Conservation (phyloP, 257 asterid species). For the Rhazya stricta region DNA sequence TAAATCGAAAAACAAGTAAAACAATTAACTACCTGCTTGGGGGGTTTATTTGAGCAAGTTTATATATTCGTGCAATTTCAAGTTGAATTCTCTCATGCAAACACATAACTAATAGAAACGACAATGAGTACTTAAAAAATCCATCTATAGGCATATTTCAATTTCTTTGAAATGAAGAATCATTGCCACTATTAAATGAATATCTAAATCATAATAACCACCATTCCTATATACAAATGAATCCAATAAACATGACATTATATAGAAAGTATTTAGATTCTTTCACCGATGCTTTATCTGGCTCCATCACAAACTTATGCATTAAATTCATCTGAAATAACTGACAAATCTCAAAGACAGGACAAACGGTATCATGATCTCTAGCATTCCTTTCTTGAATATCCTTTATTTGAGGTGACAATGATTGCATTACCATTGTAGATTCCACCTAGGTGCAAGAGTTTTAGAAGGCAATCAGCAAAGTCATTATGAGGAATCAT, state of each 20-base stretch:
- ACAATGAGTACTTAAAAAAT: not conserved
- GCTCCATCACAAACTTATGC: not conserved
- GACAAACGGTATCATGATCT: constrained; percentile 65
- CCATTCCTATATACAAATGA: not conserved
- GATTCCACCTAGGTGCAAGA: constrained; percentile 73
- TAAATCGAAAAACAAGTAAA: not conserved
- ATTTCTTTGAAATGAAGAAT: not conserved
- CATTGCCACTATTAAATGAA: not conserved
- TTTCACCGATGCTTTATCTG: not conserved
- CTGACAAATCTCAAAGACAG: constrained; percentile 5
- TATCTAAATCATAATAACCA: not conserved
- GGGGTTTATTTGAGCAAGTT: constrained; percentile 95
- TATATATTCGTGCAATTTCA: constrained; percentile 92
- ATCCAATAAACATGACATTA: not conserved
- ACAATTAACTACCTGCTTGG: constrained; percentile 63
- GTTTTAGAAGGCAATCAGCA: constrained; percentile 15
- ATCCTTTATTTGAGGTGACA: constrained; percentile 96
- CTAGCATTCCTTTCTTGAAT: constrained; percentile 95
- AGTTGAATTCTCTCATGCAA: constrained; percentile 87
- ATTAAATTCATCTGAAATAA: not conserved
- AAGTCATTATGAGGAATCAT: too few relatives aligned
- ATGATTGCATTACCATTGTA: constrained; percentile 90
- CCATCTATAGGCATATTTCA: not conserved
- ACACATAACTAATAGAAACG: constrained; percentile 24
- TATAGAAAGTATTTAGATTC: not conserved